phyloP scores from a whole-genome alignment of 768 basidiomycete species.

The Auricularia sp. region DNA sequence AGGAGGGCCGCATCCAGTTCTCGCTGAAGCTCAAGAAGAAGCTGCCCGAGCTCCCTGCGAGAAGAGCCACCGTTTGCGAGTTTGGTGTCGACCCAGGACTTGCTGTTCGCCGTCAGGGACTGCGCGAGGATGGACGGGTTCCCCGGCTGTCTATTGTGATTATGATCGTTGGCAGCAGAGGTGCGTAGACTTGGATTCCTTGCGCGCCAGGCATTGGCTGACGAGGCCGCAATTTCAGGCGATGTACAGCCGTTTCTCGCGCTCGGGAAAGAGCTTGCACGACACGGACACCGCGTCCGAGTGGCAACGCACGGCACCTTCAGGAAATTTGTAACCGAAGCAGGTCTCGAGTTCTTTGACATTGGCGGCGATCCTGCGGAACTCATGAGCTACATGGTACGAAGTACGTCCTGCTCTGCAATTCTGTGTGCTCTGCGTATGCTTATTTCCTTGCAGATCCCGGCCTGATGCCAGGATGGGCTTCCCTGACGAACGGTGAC shows the following conservation, averaged over 20 bases:
- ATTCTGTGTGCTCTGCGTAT: neutral
- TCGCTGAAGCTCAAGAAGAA: constrained; percentile 39
- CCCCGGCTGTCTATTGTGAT: constrained; percentile 46
- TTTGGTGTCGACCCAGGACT: constrained; percentile 33
- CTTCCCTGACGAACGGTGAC: constrained; percentile 51
- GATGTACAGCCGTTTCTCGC: constrained; percentile 62
- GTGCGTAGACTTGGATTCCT: constrained; percentile 22
- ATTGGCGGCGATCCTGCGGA: constrained; percentile 56
- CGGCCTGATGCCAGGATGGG: constrained; percentile 50
- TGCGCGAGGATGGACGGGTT: neutral
- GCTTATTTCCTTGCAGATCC: constrained; percentile 33
- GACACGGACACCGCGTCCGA: constrained; percentile 48
- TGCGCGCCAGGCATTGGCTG: neutral
- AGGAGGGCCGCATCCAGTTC: constrained; percentile 39
- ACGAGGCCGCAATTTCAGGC: constrained; percentile 24
- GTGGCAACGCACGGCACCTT: constrained; percentile 57
- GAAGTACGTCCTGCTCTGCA: constrained; percentile 33
- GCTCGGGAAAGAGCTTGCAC: constrained; percentile 37
- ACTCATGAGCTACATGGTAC: constrained; percentile 66
- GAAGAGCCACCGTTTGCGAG: constrained; percentile 34
- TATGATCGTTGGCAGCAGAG: constrained; percentile 59
- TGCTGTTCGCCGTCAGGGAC: constrained; percentile 26
- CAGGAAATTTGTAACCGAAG: constrained; percentile 39
- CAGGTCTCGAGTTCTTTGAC: constrained; percentile 47
- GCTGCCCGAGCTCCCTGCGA: constrained; percentile 39